These are phyloP conservation scores for Macroventuria anomochaeta DNA, from an alignment of 2,329 filamentous ascomycete species.

Conservation along the genomic window DNA sequence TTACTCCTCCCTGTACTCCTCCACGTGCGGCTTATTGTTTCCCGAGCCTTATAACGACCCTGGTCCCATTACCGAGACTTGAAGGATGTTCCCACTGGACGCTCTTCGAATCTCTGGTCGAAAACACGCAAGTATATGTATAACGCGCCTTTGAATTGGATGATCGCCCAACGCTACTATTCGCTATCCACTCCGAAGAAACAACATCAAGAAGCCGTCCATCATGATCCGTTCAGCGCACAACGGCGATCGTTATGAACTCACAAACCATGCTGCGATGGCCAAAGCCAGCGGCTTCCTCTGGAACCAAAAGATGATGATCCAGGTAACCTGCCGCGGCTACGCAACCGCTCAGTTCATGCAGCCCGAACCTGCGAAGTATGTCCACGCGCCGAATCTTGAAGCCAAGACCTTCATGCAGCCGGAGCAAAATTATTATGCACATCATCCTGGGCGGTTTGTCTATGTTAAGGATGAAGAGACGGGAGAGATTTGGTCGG, in stretches of 20 bases:
- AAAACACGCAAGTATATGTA: no score
- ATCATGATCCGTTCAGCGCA: constrained; percentile 51
- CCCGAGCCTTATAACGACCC: constrained; percentile 32
- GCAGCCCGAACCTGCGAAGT: constrained; percentile 67
- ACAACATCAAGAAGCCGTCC: constrained; percentile 3
- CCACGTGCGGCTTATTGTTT: constrained; percentile 33
- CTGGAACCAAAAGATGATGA: constrained; percentile 69
- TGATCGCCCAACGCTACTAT: no score
- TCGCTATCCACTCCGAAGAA: constrained; percentile 9
- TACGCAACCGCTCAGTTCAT: constrained; percentile 66
- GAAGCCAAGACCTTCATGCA: constrained; percentile 68
- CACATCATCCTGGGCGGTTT: constrained; percentile 65
- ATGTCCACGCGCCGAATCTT: constrained; percentile 64
- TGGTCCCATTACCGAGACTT: not conserved
- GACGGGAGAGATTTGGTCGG: constrained; percentile 59
- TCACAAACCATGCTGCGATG: constrained; percentile 62
- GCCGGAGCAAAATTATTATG: constrained; percentile 65
- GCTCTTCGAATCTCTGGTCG: not conserved
- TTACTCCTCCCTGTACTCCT: constrained; percentile 1
- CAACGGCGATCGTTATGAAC: constrained; percentile 62
- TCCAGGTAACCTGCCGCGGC: constrained; percentile 65
- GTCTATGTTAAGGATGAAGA: constrained; percentile 66
- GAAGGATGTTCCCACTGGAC: not conserved
- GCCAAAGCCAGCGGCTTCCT: constrained; percentile 64
- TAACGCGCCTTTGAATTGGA: no score